Evolutionary conservation across 2,329 filamentous ascomycete genomes (phyloP), one percentile per base, ranked within the genome.

Genomic region (Nigrograna mackinnonii): DNA sequence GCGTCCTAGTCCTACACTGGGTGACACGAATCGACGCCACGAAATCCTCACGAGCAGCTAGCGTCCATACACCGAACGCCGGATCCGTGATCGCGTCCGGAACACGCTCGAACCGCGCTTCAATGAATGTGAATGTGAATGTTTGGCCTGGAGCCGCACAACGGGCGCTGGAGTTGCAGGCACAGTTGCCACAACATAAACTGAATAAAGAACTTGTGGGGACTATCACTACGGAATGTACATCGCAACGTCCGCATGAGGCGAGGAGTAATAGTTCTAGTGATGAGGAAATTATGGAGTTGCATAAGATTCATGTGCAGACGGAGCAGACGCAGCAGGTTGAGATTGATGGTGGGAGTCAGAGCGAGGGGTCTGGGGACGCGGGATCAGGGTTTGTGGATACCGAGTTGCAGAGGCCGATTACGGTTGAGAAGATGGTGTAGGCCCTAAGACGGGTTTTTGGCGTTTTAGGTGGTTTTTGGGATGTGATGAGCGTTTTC

Each of bases 1-100:
- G 77, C 12, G 77, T 79, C 16, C 54, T 82, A 3, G 77, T 85
- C n/a, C 74, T 85, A 31, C 81, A 84, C 50, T 85, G 81, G 81
- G 75, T 83, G 31, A 74, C 73, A 4, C 66, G 65, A 12, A 67
- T 66, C 43, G 71, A 75, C 39, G 21, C 37, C 41, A 32, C 20
- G 22, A 19, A 16, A 20, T 22, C 17, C 11, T n/a, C 26, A 19
- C 33, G 20, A 3, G 28, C 24, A 22, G 39, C 17, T 24, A 12
- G 13, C 19, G 35, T 32, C 24, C 36, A 34, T 32, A 35, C 22
- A n/a, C 30, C 18, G 11, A 13, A 22, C 20, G 11, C 2, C 22
- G 11, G 24, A 28, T n/a, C 24, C 5, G 34, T 9, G 9, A 28
- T 28, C n/a, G 9, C 9, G n/a, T n/a, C n/a, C n/a, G n/a, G n/a